These are phyloP conservation scores for Pseudocercospora macadamiae DNA, from an alignment of 2,329 filamentous ascomycete species.

Conservation along the genomic window DNA sequence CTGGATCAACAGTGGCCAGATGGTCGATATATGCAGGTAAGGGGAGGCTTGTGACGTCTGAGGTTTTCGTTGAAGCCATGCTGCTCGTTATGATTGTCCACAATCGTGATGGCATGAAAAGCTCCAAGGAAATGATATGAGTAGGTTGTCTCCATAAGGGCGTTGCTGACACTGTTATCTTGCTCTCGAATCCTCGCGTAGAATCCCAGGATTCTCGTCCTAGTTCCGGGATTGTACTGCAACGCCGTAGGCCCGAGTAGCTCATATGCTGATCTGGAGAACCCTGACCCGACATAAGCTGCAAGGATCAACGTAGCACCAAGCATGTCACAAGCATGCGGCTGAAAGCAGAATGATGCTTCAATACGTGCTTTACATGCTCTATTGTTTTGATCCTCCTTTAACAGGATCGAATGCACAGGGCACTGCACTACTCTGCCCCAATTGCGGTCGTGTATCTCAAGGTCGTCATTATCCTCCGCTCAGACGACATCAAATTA, in stretches of 20 bases:
- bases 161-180: background rate
- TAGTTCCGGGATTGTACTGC: background rate
- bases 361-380: background rate
- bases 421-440: too few species aligned
- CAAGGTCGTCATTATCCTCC: background rate
- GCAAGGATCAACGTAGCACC: background rate
- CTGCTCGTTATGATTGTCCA: conserved; percentile 8
- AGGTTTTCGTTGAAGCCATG: conserved; percentile 4
- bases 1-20: conserved; percentile 4
- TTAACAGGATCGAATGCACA: too few species aligned
- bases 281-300: background rate
- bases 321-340: too few species aligned
- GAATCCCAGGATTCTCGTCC: background rate
- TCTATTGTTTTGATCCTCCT: too few species aligned
- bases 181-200: background rate
- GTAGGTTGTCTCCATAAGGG: background rate
- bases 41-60: conserved; percentile 9
- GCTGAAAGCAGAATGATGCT: background rate
- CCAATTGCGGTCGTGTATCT: background rate
- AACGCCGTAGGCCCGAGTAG: background rate
- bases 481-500: background rate
- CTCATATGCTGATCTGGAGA: background rate
- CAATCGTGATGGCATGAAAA: conserved; percentile 9
- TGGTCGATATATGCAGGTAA: conserved; percentile 16
- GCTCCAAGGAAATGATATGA: background rate